phyloP scores from a whole-genome alignment of 306 rosid species.

The Biancaea sappan region DNA sequence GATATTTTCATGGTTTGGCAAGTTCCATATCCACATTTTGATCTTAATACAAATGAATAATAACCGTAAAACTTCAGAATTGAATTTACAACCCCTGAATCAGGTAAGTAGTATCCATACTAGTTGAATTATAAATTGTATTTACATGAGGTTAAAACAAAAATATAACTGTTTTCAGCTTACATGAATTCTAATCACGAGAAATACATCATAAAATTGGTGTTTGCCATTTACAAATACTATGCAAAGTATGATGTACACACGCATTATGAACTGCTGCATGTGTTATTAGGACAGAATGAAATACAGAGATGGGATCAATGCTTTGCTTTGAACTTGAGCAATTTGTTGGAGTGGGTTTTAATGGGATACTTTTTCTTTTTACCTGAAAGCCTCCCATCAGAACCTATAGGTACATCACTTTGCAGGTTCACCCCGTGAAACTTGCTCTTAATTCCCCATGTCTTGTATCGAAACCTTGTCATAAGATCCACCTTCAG shows the following conservation, averaged over 20 bases:
- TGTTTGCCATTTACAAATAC: constrained; percentile 5
- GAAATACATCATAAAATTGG: not conserved
- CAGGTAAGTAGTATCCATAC: not conserved
- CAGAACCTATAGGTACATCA: constrained; percentile 36
- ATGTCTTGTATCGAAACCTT: constrained; percentile 45
- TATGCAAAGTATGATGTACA: not conserved
- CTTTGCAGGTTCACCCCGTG: constrained; percentile 39
- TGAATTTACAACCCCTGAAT: not conserved
- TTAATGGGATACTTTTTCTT: constrained; percentile 42
- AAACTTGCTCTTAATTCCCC: constrained; percentile 57
- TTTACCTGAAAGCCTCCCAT: constrained; percentile 54
- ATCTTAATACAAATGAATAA: not conserved
- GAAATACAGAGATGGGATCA: constrained; percentile 3
- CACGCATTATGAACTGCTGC: not conserved
- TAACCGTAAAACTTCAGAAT: not conserved
- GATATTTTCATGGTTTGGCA: not conserved
- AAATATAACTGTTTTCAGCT: not conserved
- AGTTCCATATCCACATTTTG: not conserved
- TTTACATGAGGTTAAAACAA: not conserved
- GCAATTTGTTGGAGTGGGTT: constrained; percentile 14
- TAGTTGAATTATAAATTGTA: not conserved
- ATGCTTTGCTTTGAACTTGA: constrained; percentile 20
- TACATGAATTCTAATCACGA: constrained; percentile 14
- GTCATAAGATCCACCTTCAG: constrained; percentile 42
- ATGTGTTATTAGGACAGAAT: not conserved